These are phyloP conservation scores for Cyathus striatus DNA, from an alignment of 768 basidiomycete genomes.

Conservation along the genomic window DNA sequence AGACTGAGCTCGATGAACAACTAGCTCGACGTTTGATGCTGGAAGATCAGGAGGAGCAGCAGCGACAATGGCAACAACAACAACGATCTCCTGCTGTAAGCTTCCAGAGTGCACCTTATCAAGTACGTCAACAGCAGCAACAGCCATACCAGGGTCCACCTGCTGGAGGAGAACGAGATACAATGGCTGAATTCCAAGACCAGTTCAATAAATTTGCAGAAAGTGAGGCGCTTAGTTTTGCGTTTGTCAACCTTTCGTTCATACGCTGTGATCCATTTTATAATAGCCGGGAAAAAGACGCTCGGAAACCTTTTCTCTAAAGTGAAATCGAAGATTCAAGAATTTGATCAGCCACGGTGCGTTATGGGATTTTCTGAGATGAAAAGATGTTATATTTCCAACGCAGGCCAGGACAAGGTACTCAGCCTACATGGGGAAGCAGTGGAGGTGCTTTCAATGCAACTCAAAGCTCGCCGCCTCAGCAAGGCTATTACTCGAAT, in stretches of 20 bases:
- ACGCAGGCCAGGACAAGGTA: no score
- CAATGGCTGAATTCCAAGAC: constrained; percentile 65
- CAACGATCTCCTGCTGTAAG: constrained; percentile 10
- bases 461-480: no score
- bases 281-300: constrained; percentile 71
- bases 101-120: constrained; percentile 7
- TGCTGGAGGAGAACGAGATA: constrained; percentile 33
- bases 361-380: no score
- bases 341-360: constrained; percentile 59
- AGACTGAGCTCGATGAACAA: constrained; percentile 75
- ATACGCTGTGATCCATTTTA: neutral
- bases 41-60: constrained; percentile 48
- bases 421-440: no score
- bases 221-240: constrained; percentile 38
- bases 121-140: constrained; percentile 13
- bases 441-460: no score
- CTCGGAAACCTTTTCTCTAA: constrained; percentile 67
- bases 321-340: constrained; percentile 81
- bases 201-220: constrained; percentile 76
- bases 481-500: no score
- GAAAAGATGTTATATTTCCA: no score
- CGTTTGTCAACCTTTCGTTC: neutral
- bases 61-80: constrained; percentile 26
- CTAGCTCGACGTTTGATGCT: constrained; percentile 68
- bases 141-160: constrained; percentile 10